Percentiles rank a stretch among this genome's conserved stretches.
These are phyloP conservation scores for Mortierella sp. DNA, from an alignment of 371 early-diverging fungal species.

Conservation along the genomic window DNA sequence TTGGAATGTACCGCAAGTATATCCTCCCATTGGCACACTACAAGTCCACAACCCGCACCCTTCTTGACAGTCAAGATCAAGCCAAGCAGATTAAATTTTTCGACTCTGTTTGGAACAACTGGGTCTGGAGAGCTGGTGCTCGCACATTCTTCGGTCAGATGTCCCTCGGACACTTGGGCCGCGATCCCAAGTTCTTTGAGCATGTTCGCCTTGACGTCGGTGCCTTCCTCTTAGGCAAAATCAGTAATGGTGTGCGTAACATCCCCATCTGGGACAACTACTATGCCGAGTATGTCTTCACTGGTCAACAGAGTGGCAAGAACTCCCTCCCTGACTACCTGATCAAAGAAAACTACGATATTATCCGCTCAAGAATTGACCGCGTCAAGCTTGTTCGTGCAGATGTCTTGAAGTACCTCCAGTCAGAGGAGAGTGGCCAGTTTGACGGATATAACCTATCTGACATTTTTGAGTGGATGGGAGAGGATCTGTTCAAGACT, in stretches of 20 bases:
- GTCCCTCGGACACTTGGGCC: constrained; percentile 54
- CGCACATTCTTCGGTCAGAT: constrained; percentile 55
- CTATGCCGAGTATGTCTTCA: constrained; percentile 56
- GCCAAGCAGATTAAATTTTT: constrained; percentile 42
- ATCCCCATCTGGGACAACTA: constrained; percentile 56
- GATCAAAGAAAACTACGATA: constrained; percentile 45
- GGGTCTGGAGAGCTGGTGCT: constrained; percentile 48
- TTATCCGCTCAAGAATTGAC: constrained; percentile 48
- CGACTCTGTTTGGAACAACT: constrained; percentile 47
- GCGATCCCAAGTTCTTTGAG: constrained; percentile 57
- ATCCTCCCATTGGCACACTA: constrained; percentile 41
- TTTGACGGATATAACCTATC: constrained; percentile 57
- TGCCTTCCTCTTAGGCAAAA: constrained; percentile 46
- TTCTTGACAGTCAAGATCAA: constrained; percentile 29
- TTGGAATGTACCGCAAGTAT: constrained; percentile 49
- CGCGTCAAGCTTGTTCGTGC: constrained; percentile 45
- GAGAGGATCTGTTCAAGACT: constrained; percentile 47
- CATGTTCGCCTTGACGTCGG: constrained; percentile 56
- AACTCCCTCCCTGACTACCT: constrained; percentile 49
- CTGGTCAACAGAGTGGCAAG: constrained; percentile 47
- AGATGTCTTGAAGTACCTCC: constrained; percentile 54
- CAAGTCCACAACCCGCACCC: constrained; percentile 31
- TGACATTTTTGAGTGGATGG: constrained; percentile 58
- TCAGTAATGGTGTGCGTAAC: constrained; percentile 54
- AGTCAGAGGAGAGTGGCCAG: constrained; percentile 53